Percentiles rank a stretch among this genome's conserved stretches.
These are phyloP conservation scores for Pseudohalonectria lignicola DNA, from an alignment of 2,329 filamentous ascomycete genomes.

Conservation along the genomic window DNA sequence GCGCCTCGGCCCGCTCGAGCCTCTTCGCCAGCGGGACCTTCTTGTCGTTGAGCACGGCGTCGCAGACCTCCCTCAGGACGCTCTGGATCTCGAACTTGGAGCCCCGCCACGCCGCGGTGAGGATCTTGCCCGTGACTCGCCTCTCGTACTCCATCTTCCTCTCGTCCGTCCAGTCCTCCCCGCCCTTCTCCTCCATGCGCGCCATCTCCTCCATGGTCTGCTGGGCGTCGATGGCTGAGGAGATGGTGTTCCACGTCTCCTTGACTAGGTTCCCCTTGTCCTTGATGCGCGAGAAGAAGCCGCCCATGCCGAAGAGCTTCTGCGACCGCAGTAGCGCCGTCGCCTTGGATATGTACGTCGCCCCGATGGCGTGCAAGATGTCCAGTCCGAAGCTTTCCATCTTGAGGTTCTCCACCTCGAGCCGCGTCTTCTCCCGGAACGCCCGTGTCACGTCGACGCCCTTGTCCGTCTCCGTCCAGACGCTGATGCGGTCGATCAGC, in stretches of 20 bases:
- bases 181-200: slow-evolving; percentile 84
- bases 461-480: slow-evolving; percentile 98
- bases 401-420: slow-evolving; percentile 96
- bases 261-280: slow-evolving; percentile 96
- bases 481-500: slow-evolving; percentile 76
- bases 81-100: slow-evolving; percentile 98
- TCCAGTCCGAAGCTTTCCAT: slow-evolving; percentile 98
- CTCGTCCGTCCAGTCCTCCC: slow-evolving; percentile 98
- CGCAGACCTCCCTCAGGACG: slow-evolving; percentile 89
- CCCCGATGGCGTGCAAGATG: slow-evolving; percentile 88
- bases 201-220: slow-evolving; percentile 99
- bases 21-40: slow-evolving; percentile 75
- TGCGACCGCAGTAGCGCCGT: slow-evolving; percentile 85
- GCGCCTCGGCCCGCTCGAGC: slow-evolving; percentile 79
- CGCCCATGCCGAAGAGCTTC: slow-evolving; percentile 91
- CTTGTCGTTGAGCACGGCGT: slow-evolving; percentile 69
- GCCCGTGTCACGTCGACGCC: slow-evolving; percentile 70
- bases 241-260: slow-evolving; percentile 98
- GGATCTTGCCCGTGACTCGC: slow-evolving; percentile 92
- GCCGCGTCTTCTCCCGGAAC: slow-evolving; percentile 86
- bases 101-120: slow-evolving; percentile 91
- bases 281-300: slow-evolving; percentile 87
- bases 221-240: slow-evolving; percentile 90
- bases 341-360: slow-evolving; percentile 82
- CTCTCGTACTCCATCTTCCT: slow-evolving; percentile 92